phyloP scores from a whole-genome alignment of 129 eudicot genomes.

The Flaveria bidentis region DNA sequence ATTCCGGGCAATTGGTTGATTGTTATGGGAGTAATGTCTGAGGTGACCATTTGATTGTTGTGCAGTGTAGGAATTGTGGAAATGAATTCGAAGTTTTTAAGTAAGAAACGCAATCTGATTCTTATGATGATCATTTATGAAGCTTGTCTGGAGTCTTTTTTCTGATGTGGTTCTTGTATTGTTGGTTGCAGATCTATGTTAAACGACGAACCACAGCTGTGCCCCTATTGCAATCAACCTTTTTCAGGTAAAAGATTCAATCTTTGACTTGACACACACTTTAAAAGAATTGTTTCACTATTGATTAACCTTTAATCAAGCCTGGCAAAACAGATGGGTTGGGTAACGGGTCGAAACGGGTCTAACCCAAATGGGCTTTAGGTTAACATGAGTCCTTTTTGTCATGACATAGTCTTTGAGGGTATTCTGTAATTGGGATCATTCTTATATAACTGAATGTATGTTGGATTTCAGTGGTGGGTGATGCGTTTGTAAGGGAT shows the following conservation, averaged over 20 bases:
- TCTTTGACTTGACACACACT: not conserved
- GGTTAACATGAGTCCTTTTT: not conserved
- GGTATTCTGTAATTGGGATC: not conserved
- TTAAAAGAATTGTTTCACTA: not conserved
- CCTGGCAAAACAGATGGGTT: not conserved
- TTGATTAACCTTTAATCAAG: not conserved
- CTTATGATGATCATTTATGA: slow-evolving; percentile 1
- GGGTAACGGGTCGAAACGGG: not conserved
- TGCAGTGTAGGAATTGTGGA: slow-evolving; percentile 94
- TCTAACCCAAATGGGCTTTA: not conserved
- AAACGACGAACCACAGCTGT: slow-evolving; percentile 65
- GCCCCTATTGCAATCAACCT: slow-evolving; percentile 86
- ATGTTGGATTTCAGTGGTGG: slow-evolving; percentile 57
- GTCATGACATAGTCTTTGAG: slow-evolving; percentile 16
- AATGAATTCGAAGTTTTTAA: slow-evolving; percentile 77
- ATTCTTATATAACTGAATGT: slow-evolving; percentile 17
- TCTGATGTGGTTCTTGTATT: slow-evolving; percentile 14
- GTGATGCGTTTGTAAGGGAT: slow-evolving; percentile 63
- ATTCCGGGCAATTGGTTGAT: slow-evolving; percentile 3
- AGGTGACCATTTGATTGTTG: slow-evolving; percentile 7
- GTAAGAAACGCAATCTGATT: slow-evolving; percentile 48
- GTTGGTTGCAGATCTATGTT: slow-evolving; percentile 59
- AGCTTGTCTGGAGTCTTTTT: not conserved
- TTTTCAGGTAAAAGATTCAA: slow-evolving; percentile 66
- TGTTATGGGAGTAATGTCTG: slow-evolving; percentile 12